Evolutionary conservation across 148 eudicot species (phyloP).

Genomic region (Arbutus unedo): DNA sequence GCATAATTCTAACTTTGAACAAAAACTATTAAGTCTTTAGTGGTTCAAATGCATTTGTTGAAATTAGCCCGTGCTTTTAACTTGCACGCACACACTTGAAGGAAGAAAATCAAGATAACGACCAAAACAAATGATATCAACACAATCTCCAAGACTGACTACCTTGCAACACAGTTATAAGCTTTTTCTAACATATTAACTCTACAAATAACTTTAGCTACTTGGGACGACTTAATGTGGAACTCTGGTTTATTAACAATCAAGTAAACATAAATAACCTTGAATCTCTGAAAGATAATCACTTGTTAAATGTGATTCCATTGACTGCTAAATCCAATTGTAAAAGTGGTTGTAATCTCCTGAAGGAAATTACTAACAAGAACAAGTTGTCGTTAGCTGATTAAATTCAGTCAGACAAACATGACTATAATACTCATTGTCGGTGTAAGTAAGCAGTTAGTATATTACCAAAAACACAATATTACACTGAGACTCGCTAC

Average conservation of each 20-base stretch:
- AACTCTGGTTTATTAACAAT: not conserved
- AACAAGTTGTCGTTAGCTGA: not conserved
- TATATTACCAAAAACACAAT: not conserved
- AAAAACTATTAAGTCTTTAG: conserved; percentile 6
- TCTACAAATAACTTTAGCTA: not conserved
- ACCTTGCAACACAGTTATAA: not conserved
- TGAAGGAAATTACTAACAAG: not conserved
- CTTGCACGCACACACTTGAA: not conserved
- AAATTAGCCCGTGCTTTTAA: not conserved
- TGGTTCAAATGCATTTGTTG: not conserved
- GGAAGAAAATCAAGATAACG: not conserved
- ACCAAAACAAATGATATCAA: not conserved
- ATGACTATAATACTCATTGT: not conserved
- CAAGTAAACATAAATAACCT: not conserved
- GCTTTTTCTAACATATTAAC: not conserved
- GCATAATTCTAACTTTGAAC: not conserved
- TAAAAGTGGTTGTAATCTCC: not conserved
- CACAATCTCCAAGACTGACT: not conserved
- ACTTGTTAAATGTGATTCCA: not conserved
- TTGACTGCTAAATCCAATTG: not conserved
- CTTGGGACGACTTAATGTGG: not conserved
- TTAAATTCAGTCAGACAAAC: not conserved
- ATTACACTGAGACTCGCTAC: not conserved
- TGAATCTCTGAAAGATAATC: not conserved
- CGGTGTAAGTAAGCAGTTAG: not conserved